Conservation (phyloP, 768 basidiomycete species). For the Flagelloscypha sp. region DNA sequence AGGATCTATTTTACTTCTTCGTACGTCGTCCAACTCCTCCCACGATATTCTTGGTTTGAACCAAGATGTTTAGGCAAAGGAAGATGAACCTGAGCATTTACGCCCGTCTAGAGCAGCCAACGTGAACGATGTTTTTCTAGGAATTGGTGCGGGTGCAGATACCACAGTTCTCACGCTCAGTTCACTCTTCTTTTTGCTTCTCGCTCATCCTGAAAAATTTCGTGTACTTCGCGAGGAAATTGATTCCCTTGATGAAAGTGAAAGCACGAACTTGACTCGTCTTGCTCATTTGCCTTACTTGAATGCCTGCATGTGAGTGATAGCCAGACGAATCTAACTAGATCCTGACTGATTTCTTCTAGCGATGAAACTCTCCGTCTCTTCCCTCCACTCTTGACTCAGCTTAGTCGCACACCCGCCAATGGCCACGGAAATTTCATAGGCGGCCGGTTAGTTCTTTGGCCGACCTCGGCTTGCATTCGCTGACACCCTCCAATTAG, state of each 20-base stretch:
- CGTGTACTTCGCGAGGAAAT: slow-evolving; percentile 19
- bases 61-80: too few species aligned
- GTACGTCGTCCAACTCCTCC: too few species aligned
- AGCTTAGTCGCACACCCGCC: slow-evolving; percentile 23
- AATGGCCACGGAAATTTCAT: slow-evolving; percentile 20
- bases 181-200: slow-evolving; percentile 21
- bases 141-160: slow-evolving; percentile 26
- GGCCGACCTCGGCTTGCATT: background rate
- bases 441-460: slow-evolving; percentile 16
- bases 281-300: slow-evolving; percentile 19
- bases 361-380: slow-evolving; percentile 32
- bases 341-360: background rate
- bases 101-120: slow-evolving; percentile 9
- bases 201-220: slow-evolving; percentile 16
- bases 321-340: too few species aligned
- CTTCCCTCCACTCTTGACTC: slow-evolving; percentile 27
- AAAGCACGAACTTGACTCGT: slow-evolving; percentile 13
- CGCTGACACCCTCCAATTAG: slow-evolving; percentile 14
- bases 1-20: too few species aligned
- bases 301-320: slow-evolving; percentile 29
- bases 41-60: too few species aligned
- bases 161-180: slow-evolving; percentile 20
- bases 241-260: slow-evolving; percentile 16
- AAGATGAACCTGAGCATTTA: too few species aligned
- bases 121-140: slow-evolving; percentile 16